These are phyloP conservation scores for Fusarium fracticaudum DNA, from an alignment of 2,329 filamentous ascomycete species.

Conservation along the genomic window DNA sequence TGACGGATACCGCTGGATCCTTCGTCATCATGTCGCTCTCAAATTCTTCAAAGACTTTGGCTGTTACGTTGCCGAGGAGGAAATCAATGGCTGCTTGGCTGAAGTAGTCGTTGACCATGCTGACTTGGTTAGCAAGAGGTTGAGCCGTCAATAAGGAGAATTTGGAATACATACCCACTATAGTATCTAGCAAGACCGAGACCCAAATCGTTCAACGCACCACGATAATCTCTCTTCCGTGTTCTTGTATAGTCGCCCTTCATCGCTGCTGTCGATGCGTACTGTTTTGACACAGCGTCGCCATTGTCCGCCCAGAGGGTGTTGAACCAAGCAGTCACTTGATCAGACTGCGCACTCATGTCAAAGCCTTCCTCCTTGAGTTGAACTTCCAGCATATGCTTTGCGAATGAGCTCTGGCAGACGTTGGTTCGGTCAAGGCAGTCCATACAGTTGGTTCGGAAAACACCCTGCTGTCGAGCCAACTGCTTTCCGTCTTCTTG, in stretches of 20 bases:
- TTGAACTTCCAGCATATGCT: slow-evolving; percentile 82
- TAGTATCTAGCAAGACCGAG: slow-evolving; percentile 83
- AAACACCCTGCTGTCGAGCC: slow-evolving; percentile 73
- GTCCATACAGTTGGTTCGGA: slow-evolving; percentile 99
- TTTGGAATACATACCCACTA: slow-evolving; percentile 63
- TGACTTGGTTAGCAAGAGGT: slow-evolving; percentile 53
- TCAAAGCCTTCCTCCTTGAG: slow-evolving; percentile 79
- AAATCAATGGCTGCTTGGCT: slow-evolving; percentile 96
- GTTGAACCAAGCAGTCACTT: slow-evolving; percentile 92
- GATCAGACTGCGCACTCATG: slow-evolving; percentile 78
- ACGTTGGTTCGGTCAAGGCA: slow-evolving; percentile 97
- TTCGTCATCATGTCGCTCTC: slow-evolving; percentile 92
- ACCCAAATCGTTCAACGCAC: slow-evolving; percentile 89
- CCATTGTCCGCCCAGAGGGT: slow-evolving; percentile 97
- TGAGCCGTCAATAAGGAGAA: not conserved
- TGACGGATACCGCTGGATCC: slow-evolving; percentile 88
- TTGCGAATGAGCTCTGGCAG: slow-evolving; percentile 89
- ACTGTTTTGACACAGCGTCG: slow-evolving; percentile 94
- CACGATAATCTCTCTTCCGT: slow-evolving; percentile 87
- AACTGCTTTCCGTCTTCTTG: slow-evolving; percentile 56
- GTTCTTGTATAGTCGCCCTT: slow-evolving; percentile 98
- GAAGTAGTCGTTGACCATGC: slow-evolving; percentile 98
- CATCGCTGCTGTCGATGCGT: slow-evolving; percentile 92
- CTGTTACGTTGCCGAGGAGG: slow-evolving; percentile 86
- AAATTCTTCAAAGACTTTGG: slow-evolving; percentile 90